These are phyloP conservation scores for Pleodorina starrii DNA, from an alignment of 139 green algal genomes.

Conservation along the genomic window DNA sequence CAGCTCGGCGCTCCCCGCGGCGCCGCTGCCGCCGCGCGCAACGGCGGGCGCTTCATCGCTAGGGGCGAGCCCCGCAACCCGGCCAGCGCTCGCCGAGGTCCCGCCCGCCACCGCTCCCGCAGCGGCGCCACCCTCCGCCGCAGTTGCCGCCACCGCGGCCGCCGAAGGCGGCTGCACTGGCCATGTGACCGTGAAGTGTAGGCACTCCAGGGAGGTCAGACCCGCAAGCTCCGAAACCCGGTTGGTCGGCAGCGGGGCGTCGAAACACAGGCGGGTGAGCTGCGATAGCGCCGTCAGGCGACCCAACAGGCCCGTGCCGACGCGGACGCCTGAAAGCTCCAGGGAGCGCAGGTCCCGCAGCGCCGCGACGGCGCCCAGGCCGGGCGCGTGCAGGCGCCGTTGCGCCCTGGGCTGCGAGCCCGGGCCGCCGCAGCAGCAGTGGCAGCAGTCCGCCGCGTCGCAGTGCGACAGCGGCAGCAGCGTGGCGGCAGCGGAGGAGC, in stretches of 20 bases:
- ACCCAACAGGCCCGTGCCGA: not conserved
- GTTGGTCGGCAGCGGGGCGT: conserved; percentile 5
- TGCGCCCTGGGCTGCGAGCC: not conserved
- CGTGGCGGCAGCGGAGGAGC: not conserved
- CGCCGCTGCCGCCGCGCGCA: too few species aligned
- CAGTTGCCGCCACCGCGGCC: not conserved
- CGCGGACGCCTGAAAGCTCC: conserved; percentile 4
- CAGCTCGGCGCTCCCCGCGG: too few species aligned
- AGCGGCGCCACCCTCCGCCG: not conserved
- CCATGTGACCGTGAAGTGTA: conserved; percentile 30
- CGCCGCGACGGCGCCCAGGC: not conserved
- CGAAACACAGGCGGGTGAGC: conserved; percentile 21
- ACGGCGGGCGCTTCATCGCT: too few species aligned
- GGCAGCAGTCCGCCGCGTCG: not conserved
- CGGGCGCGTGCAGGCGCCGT: not conserved
- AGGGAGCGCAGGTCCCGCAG: conserved; percentile 21
- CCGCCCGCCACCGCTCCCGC: not conserved
- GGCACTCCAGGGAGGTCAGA: not conserved
- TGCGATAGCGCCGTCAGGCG: not conserved
- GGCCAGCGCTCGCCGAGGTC: too few species aligned
- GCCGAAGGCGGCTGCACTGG: not conserved
- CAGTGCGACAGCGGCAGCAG: not conserved
- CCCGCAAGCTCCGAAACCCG: not conserved
- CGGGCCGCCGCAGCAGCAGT: not conserved
- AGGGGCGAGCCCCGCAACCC: too few species aligned